Conservation (phyloP, 192 early-diverging fungal species). For the Umbelopsis sp. region DNA sequence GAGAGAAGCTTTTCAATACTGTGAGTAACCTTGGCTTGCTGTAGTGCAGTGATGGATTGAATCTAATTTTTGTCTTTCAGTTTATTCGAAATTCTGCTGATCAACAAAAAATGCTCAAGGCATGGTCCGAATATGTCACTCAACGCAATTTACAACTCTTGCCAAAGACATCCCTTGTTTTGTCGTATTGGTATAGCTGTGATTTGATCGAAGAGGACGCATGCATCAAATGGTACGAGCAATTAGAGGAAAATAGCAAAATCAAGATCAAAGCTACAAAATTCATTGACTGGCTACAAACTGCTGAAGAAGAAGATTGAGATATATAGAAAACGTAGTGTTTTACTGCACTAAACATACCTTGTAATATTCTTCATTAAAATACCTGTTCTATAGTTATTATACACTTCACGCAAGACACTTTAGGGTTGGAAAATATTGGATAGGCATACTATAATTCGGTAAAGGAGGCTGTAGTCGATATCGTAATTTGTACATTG, state of each 20-base stretch:
- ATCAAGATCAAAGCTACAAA: conserved; percentile 64
- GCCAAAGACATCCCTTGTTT: conserved; percentile 58
- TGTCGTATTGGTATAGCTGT: conserved; percentile 69
- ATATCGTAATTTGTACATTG: background rate
- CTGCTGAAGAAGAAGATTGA: conserved; percentile 80
- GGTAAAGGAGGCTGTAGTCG: background rate
- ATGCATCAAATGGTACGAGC: conserved; percentile 67
- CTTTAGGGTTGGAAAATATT: too few relatives aligned
- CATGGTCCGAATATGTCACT: conserved; percentile 62
- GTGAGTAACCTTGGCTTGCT: conserved; percentile 19
- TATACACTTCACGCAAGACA: too few relatives aligned
- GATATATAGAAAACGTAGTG: background rate
- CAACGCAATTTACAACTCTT: conserved; percentile 48
- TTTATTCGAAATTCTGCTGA: conserved; percentile 61
- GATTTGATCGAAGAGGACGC: conserved; percentile 84
- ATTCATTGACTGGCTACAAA: conserved; percentile 79
- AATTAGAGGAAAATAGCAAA: conserved; percentile 46
- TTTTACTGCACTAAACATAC: background rate
- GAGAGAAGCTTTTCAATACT: conserved; percentile 47
- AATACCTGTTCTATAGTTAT: background rate
- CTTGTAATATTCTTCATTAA: conserved; percentile 2
- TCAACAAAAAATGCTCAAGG: conserved; percentile 56
- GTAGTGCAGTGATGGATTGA: too few relatives aligned
- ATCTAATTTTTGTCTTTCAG: conserved; percentile 23
- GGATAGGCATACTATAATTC: too few relatives aligned